Conservation (phyloP, 208 protist species). For the Cochliopodium minus region DNA sequence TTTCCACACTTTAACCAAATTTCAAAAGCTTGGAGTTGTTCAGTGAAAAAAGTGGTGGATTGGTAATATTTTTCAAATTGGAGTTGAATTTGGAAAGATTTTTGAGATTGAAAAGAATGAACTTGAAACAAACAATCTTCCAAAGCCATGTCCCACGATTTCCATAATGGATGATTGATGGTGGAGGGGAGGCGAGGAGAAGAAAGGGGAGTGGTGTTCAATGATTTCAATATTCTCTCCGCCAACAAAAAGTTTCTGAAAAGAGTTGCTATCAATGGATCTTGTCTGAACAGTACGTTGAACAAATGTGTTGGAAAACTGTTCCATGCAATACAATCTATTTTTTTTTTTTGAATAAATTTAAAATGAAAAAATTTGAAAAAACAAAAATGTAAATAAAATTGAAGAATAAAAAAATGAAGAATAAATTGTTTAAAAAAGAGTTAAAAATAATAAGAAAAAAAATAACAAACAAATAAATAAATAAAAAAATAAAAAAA, state of each 20-base stretch:
- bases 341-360: too few relatives aligned
- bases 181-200: slow-evolving; percentile 72
- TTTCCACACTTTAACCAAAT: slow-evolving; percentile 84
- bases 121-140: slow-evolving; percentile 72
- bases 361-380: too few relatives aligned
- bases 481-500: too few relatives aligned
- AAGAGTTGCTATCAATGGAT: slow-evolving; percentile 69
- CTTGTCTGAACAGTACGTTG: slow-evolving; percentile 59
- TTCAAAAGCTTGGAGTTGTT: slow-evolving; percentile 94
- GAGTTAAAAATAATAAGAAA: too few relatives aligned
- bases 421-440: too few relatives aligned
- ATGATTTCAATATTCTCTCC: slow-evolving; percentile 73
- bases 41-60: slow-evolving; percentile 75
- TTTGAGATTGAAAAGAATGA: too few relatives aligned
- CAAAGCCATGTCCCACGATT: slow-evolving; percentile 76
- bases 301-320: slow-evolving; percentile 52
- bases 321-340: slow-evolving; percentile 97
- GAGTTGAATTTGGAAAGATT: slow-evolving; percentile 43
- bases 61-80: slow-evolving; percentile 42
- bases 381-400: too few relatives aligned
- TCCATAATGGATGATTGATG: slow-evolving; percentile 78
- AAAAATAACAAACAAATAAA: too few relatives aligned
- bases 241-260: slow-evolving; percentile 95
- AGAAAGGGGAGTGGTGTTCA: slow-evolving; percentile 80
- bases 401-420: too few relatives aligned